These are phyloP conservation scores for Crataegus laevigata DNA, from an alignment of 306 rosid species.

Conservation along the genomic window DNA sequence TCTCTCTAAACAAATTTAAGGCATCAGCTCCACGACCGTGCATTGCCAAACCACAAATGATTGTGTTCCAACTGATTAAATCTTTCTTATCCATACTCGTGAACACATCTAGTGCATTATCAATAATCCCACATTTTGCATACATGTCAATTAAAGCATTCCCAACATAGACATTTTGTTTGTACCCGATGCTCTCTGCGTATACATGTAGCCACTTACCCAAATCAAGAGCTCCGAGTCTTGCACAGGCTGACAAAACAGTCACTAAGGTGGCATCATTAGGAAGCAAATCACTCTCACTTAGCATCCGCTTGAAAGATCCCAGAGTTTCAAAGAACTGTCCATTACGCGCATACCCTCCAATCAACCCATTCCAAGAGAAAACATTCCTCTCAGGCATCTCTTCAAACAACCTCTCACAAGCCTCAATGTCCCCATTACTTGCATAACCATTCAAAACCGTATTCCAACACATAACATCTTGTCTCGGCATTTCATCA, in stretches of 20 bases:
- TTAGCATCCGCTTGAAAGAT: slow-evolving; percentile 56
- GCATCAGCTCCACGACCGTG: slow-evolving; percentile 60
- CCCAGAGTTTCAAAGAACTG: slow-evolving; percentile 33
- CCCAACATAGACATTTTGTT: slow-evolving; percentile 46
- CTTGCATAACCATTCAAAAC: slow-evolving; percentile 60
- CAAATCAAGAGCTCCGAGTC: slow-evolving; percentile 75
- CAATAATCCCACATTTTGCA: slow-evolving; percentile 71
- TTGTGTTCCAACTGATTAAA: slow-evolving; percentile 43
- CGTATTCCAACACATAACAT: slow-evolving; percentile 67
- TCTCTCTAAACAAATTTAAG: slow-evolving; percentile 44
- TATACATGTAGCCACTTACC: slow-evolving; percentile 48
- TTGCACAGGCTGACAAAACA: slow-evolving; percentile 58
- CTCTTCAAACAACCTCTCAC: slow-evolving; percentile 51
- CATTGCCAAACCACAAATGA: slow-evolving; percentile 43
- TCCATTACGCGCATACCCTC: slow-evolving; percentile 50
- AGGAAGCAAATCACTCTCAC: slow-evolving; percentile 43
- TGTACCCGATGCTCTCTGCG: slow-evolving; percentile 44
- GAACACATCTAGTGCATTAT: slow-evolving; percentile 47
- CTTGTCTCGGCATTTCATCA: slow-evolving; percentile 51
- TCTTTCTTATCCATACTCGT: slow-evolving; percentile 37
- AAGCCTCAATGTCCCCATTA: slow-evolving; percentile 38
- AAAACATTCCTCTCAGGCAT: slow-evolving; percentile 65
- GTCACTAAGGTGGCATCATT: slow-evolving; percentile 61
- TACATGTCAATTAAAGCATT: slow-evolving; percentile 63
- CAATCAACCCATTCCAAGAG: slow-evolving; percentile 73